Evolutionary conservation across 2,329 filamentous ascomycete species (phyloP), one percentile per base, ranked within the genome.

Genomic region (Mycocentrospora acerina): DNA sequence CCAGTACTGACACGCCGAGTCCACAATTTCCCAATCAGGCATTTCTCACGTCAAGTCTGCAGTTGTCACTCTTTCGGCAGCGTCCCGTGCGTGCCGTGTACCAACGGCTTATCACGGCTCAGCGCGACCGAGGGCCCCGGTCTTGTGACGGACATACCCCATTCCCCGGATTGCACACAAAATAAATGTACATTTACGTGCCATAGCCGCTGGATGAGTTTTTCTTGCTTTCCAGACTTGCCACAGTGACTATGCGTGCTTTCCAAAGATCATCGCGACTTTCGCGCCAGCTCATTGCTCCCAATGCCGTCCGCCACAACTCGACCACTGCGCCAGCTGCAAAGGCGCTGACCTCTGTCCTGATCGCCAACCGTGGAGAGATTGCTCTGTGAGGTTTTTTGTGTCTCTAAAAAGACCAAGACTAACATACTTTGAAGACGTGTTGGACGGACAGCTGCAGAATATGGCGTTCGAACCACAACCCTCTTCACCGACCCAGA

Each of bases 301-400:
- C 46, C 50, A 64, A 60, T 51, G 51, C 51, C 40, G 34, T 48
- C 30, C 59, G 64, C 40, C 54, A 54, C 36, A 64, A 50, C 57
- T 65, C 64, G 12, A 58, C 62, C 19, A 42, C 42, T 34, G 39
- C 60, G 30, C 47, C 57, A 14, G 40, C 55, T 13, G 37, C 47
- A 34, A 74, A 67, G 36, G 56, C 74, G n/a, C 57, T 80, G 35
- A 83, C 82, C 38, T 95, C 90, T 7, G 86, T 97, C 28, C 78
- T 98, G 16, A 97, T 98, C 64, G 93, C 93, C 37, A 98, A 98
- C 67, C 85, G 93, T 55, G 93, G 93, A 57, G 93, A 98, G 71
- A 98, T 98, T 57, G 93, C 93, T 33, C 77, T 98, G 64, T 79
- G 65, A 49, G 72, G 18, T 16, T 8, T 4, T 24, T n/a, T 24